phyloP scores from a whole-genome alignment of 805 yeast genomes.

The Yarrowia sp. region DNA sequence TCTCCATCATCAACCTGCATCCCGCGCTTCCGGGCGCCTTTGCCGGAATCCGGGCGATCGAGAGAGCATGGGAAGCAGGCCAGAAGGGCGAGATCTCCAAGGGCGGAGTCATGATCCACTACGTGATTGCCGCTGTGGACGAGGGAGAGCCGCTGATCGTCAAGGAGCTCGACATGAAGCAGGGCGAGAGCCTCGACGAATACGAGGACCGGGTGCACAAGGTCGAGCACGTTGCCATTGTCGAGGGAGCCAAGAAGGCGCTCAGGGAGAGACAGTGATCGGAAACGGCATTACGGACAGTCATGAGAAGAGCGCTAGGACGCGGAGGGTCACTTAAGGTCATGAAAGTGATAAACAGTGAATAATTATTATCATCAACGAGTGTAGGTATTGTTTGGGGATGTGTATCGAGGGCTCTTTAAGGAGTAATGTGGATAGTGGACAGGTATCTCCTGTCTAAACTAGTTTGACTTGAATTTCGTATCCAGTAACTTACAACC shows the following conservation, averaged over 20 bases:
- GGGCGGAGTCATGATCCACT: conserved; percentile 96
- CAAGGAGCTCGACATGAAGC: conserved; percentile 65
- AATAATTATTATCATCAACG: too few relatives aligned
- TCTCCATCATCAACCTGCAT: conserved; percentile 88
- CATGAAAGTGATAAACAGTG: neutral
- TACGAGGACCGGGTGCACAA: conserved; percentile 82
- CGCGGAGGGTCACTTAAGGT: neutral
- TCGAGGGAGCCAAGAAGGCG: conserved; percentile 78
- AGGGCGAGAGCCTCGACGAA: conserved; percentile 72
- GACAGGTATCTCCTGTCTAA: too few relatives aligned
- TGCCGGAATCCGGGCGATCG: conserved; percentile 96
- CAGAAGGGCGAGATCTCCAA: conserved; percentile 70
- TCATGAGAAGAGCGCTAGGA: too few relatives aligned
- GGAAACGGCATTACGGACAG: too few relatives aligned
- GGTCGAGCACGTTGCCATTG: conserved; percentile 86
- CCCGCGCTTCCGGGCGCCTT: conserved; percentile 97
- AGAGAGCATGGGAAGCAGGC: conserved; percentile 93
- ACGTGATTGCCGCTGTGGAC: conserved; percentile 94
- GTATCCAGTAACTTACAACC: too few relatives aligned
- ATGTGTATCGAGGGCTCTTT: too few relatives aligned
- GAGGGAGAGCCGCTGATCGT: conserved; percentile 87
- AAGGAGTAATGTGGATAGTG: too few relatives aligned
- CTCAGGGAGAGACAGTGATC: conserved; percentile 41
- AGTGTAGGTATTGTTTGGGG: too few relatives aligned
- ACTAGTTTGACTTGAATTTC: too few relatives aligned